Evolutionary conservation across 2,329 filamentous ascomycete genomes (phyloP), one percentile per base, ranked within the genome.

Genomic region (Cladosporium phlei): DNA sequence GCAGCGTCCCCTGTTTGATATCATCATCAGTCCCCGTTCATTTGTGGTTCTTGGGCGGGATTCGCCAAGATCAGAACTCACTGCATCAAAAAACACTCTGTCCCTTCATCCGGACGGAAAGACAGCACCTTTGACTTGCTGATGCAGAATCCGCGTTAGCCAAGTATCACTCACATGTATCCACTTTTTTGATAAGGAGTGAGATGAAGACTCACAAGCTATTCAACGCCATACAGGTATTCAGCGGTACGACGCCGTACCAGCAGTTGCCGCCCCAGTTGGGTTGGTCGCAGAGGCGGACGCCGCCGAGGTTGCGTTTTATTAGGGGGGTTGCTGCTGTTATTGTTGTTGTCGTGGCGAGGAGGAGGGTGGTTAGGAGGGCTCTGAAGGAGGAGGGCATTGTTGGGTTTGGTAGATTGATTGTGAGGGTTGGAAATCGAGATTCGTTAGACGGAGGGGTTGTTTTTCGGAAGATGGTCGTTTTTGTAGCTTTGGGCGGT

Each of bases 81-180:
- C 58, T 62, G 59, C 53, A 59, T 60, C n/a, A 62, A 35, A 16
- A 56, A 53, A 48, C 60, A 61, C 44, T 60, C 55, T 12, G 51
- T 59, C 9, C 51, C 54, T 9, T 43, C 39, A 17, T 55, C 52
- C 9, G 58, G 58, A 6, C 48, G 49, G 38, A 62, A 57, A 19
- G 51, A 53, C 10, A 50, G 24, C 14, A 52, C 53, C 19, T 52
- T 42, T 7, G 58, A 56, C 7, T 56, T 53, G 47, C 55, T 58
- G 35, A n/a, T 10, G 24, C 24, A 27, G 7, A 6, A 27, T 27
- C 24, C 24, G 6, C 6, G 24, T 6, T 27, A 27, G 24, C 24
- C 24, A 27, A 11, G 11, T 27, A 27, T n/a, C n/a, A n/a, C n/a
- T n/a, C n/a, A n/a, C n/a, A n/a, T n/a, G n/a, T n/a, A n/a, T n/a